Evolutionary conservation across 192 early-diverging fungal genomes (phyloP).

Genomic region (Mortierella claussenii): DNA sequence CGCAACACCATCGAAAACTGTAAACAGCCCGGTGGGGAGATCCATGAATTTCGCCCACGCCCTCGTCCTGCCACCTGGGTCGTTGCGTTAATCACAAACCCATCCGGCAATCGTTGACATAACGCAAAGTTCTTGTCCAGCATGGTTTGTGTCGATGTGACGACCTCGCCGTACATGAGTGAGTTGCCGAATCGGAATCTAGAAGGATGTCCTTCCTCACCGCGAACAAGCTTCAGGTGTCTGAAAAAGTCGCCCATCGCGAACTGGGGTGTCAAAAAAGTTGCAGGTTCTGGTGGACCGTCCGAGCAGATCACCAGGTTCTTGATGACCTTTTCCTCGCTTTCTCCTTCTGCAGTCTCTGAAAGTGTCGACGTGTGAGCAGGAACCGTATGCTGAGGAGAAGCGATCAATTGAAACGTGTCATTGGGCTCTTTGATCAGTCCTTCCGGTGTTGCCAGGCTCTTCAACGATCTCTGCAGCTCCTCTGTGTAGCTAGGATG

Average conservation of each 20-base stretch:
- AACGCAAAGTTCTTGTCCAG: constrained; percentile 89
- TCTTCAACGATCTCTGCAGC: constrained; percentile 11
- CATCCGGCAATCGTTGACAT: constrained; percentile 72
- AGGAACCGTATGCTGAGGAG: constrained; percentile 19
- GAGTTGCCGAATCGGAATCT: constrained; percentile 71
- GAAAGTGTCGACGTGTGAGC: constrained; percentile 37
- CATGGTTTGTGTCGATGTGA: constrained; percentile 92
- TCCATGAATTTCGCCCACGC: constrained; percentile 94
- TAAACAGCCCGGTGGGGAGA: constrained; percentile 90
- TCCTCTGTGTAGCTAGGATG: constrained; percentile 8
- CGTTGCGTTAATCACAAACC: constrained; percentile 83
- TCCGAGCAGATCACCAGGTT: constrained; percentile 56
- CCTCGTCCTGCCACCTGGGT: constrained; percentile 90
- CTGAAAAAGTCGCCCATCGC: constrained; percentile 61
- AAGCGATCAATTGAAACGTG: constrained; percentile 44
- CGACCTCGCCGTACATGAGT: constrained; percentile 81
- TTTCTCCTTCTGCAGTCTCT: constrained; percentile 33
- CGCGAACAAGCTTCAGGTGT: constrained; percentile 55
- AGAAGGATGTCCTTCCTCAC: constrained; percentile 16
- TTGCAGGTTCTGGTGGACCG: constrained; percentile 47
- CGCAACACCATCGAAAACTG: constrained; percentile 86
- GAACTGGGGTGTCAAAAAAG: constrained; percentile 74
- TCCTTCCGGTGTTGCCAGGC: constrained; percentile 9
- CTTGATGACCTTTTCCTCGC: constrained; percentile 56
- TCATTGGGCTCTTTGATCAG: constrained; percentile 55